Conservation (phyloP, 495 filamentous ascomycete genomes). For the Penicilliopsis zonata region DNA sequence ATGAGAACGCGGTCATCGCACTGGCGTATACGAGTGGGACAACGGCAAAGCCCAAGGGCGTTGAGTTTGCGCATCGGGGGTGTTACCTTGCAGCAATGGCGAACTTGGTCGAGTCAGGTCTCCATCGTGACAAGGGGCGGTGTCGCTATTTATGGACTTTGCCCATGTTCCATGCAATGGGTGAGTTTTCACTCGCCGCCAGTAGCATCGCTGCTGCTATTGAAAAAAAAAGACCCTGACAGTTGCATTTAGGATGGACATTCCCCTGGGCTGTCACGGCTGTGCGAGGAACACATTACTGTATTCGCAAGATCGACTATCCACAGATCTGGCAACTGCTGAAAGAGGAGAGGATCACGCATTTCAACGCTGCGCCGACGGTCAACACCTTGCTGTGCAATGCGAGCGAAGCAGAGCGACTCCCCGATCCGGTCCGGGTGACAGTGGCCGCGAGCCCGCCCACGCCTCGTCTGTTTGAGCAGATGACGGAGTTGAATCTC, state of each 20-base stretch:
- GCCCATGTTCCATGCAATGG: constrained; percentile 93
- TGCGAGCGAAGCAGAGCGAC: constrained; percentile 50
- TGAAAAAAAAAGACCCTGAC: not conserved
- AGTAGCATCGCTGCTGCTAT: not conserved
- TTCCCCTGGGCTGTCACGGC: constrained; percentile 86
- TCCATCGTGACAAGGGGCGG: constrained; percentile 56
- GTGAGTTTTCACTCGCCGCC: constrained; percentile 25
- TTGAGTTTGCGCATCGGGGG: constrained; percentile 82
- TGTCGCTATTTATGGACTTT: constrained; percentile 86
- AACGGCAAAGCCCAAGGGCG: constrained; percentile 85
- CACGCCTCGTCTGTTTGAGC: constrained; percentile 76
- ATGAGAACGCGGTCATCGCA: constrained; percentile 77
- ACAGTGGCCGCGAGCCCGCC: constrained; percentile 91
- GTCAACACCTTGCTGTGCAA: constrained; percentile 90
- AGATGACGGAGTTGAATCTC: constrained; percentile 81
- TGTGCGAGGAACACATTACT: constrained; percentile 88
- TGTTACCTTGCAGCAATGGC: constrained; percentile 73
- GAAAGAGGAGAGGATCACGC: constrained; percentile 74
- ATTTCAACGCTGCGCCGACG: constrained; percentile 93
- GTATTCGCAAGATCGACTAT: constrained; percentile 90
- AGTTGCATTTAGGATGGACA: constrained; percentile 49
- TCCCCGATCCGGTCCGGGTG: constrained; percentile 66
- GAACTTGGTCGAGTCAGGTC: constrained; percentile 78
- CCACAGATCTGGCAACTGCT: constrained; percentile 80
- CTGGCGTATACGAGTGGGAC: constrained; percentile 89